A percentile compares a stretch with the other conserved stretches of the same genome.
Conservation (phyloP, 495 filamentous ascomycete species). For the Cladorrhinum samala region DNA sequence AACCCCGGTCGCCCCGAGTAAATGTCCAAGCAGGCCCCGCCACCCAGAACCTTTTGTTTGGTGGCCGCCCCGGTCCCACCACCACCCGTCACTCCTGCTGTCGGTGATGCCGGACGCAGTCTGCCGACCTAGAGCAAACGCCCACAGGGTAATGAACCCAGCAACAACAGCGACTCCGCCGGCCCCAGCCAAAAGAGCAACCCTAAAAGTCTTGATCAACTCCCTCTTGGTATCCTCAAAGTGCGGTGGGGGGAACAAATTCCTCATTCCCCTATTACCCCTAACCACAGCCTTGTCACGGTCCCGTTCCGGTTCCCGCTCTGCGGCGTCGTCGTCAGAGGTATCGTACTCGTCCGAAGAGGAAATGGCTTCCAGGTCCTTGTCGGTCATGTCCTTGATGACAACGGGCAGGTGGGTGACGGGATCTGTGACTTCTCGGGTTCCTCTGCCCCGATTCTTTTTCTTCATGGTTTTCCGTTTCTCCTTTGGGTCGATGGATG, state of each 20-base stretch:
- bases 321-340: constrained; percentile 42
- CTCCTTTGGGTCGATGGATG: constrained; percentile 46
- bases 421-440: constrained; percentile 64
- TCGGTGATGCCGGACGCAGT: not conserved
- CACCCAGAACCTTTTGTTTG: not conserved
- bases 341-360: constrained; percentile 31
- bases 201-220: constrained; percentile 40
- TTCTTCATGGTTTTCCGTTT: constrained; percentile 55
- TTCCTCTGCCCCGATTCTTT: constrained; percentile 44
- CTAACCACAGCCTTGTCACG: not conserved
- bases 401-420: constrained; percentile 61
- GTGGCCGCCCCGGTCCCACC: not conserved
- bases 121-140: too few species aligned
- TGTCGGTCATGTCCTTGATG: constrained; percentile 58
- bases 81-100: not conserved
- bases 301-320: constrained; percentile 37
- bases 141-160: constrained; percentile 2
- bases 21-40: not conserved
- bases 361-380: constrained; percentile 45
- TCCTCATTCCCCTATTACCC: constrained; percentile 44
- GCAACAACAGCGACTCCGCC: not conserved
- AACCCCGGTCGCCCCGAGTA: constrained; percentile 9
- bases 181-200: constrained; percentile 19
- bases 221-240: constrained; percentile 44
- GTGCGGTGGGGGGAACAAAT: constrained; percentile 58